Evolutionary conservation across 78 protist genomes (phyloP).

Genomic region (slime mould (Dictyostelium discoideum)): DNA sequence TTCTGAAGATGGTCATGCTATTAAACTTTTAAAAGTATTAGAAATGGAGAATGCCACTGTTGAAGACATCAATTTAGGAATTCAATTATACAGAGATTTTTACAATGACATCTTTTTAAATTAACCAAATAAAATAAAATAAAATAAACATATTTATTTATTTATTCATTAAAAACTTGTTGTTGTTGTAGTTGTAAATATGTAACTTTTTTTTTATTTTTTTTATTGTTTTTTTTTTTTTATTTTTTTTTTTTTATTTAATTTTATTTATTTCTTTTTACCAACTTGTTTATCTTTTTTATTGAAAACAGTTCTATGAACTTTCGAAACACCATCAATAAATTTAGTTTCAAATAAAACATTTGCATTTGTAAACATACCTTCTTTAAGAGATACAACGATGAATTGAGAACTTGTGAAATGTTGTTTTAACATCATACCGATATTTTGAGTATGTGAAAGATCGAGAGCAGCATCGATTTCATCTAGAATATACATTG

Average conservation of each 20-base stretch:
- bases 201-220: no score
- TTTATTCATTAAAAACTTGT: no score
- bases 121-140: no score
- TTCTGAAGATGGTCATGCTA: background rate
- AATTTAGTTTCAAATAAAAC: conserved; percentile 96
- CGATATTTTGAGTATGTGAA: conserved; percentile 98
- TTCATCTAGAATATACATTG: conserved; percentile 99
- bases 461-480: conserved; percentile 99
- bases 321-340: conserved; percentile 88
- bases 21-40: background rate
- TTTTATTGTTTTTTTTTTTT: no score
- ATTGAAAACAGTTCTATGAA: conserved; percentile 57
- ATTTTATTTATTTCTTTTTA: background rate
- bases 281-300: background rate
- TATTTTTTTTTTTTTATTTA: background rate
- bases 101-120: background rate
- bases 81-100: background rate
- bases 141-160: no score
- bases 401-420: conserved; percentile 93
- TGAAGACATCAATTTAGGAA: background rate
- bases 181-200: no score
- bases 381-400: conserved; percentile 95
- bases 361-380: conserved; percentile 97
- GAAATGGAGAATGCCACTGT: background rate
- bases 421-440: conserved; percentile 89